Base-by-base conservation (phyloP, 768 basidiomycete genomes). In the Brasilioporus rufonigricans region DNA sequence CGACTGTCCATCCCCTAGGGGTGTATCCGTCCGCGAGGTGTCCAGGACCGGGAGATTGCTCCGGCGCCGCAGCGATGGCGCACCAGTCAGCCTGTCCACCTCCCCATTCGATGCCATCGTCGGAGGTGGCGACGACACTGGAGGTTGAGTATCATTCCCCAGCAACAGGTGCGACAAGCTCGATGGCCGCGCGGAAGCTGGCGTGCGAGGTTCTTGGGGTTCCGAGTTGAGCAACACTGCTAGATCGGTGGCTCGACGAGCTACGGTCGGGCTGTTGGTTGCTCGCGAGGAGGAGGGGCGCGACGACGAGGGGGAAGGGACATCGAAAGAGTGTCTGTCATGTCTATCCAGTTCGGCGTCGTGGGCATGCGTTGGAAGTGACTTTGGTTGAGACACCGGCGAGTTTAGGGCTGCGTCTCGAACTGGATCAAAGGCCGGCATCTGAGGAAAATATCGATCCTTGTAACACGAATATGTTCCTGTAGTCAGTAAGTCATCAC, bases 391-490 rank as follows among this genome's bases (percentile, higher is more conserved):
- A 38, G 79, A 76, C 63, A 83, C 70, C 29, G 89, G 89, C 40
- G 87, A 88, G 72, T 89, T 89, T 63, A 88, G 81, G 65, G 90
- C 87, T 58, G 90, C 90, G 79, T 91, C 90, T 70, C 90, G 82
- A 58, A 92, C 89, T 64, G 90, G 89, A 79, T 91, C 90, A 78
- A 91, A 90, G 62, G 89, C 69, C 48, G 69, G 69, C 69, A 71
- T 71, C 41, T 35, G 41, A 36, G 31, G 26, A 43, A 13, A 8
- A 43, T 32, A 26, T 23, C n/a, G 35, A 44, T 50, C 23, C 18
- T 44, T 55, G 32, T 12, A 35, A 11, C 29, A 47, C 26, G 27
- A 12, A 44, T 48, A 31, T 41, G 52, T 49, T 43, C 13, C 19
- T 50, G 44, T 36, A 23, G 32, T 61, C 53, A 67, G 33, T 46